Evolutionary conservation across 768 basidiomycete species (phyloP), one percentile per base, ranked within the genome.

Genomic region (Hemileccinum rubropunctum): DNA sequence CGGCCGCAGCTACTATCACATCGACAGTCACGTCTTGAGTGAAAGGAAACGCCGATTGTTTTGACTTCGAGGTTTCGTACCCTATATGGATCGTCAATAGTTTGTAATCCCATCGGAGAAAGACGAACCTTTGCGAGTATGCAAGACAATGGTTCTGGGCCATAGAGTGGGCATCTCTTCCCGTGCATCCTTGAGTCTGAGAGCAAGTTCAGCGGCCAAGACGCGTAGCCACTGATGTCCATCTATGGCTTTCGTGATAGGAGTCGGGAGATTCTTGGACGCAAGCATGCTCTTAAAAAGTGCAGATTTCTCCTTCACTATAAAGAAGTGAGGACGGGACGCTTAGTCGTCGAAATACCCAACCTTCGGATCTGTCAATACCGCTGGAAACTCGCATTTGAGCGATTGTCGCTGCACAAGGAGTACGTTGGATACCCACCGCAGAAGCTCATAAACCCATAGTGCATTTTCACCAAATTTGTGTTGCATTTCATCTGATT

Each of bases 271-370:
- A 61, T 98, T 98, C 67, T 99, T 99, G n/a, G 92, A 87, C 0
- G 93, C 91, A 46, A 93, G 72, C 95, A 98, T 98, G 59, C 90
- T 92, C 73, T 97, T 98, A 54, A 80, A 86, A 27, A 88, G 70
- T 0, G 76, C 72, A 14, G 84, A 76, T 66, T 91, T 91, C 62
- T 91, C 90, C 61, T 91, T 93, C 32, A 98, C 95, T 95, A 13
- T 9, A 51, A 46, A 36, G 30, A 37, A 34, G 35, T 47, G n/a
- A 56, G 49, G 14, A 23, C 37, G 18, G 23, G 3, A 20, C 14
- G 1, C 6, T 1, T 6, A 10, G n/a, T 20, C 9, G 3, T 1
- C 32, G 41, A 18, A 47, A 47, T 20, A 48, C 60, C 66, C 32
- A 44, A 89, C 93, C 91, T 83, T 97, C 95, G 5, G 77, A 77